Evolutionary conservation across 1,139 yeast species (phyloP), one percentile per base, ranked within the genome.

Genomic region (Sugiyamaella xylanicola): DNA sequence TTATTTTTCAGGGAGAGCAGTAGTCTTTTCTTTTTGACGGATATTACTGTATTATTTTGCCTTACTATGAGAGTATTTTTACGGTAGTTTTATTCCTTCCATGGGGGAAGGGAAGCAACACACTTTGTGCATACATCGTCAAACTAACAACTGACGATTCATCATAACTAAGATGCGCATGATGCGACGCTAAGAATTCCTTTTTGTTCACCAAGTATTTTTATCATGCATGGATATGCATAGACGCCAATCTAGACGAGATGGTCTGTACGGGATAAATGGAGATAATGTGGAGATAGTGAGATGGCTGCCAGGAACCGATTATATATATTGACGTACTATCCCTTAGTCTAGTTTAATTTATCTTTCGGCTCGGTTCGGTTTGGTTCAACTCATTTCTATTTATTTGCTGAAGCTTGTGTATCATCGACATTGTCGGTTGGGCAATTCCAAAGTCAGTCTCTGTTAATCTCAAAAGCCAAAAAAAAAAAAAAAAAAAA

Each of bases 211-310:
- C 27, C n/a, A 20, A 29, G 44, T 41, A 17, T 41, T n/a, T 17
- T 41, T 41, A 41, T 41, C 44, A 41, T 41, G 29, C 44, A 41
- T 41, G 15, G 29, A 20, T 4, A 7, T 41, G 44, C 29, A 21
- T 17, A 17, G 13, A 25, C 29, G 29, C 29, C 29, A 25, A 25
- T n/a, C n/a, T 25, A 25, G 29, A 25, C 29, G 29, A 25, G 29
- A 25, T 25, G 29, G 29, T 25, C 29, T 9, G 37, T 13, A 32
- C 37, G 37, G 37, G 37, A 32, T 32, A 32, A 4, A 32, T 32
- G 8, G 37, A 32, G 37, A 32, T 32, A 32, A 32, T 32, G 25
- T 32, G 44, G 44, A 40, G 44, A 40, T 4, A 20, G 16, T 4
- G 29, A 40, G 9, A 39, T 11, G 9, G 5, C 29, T 5, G 9